Conservation (phyloP, 2,329 filamentous ascomycete species). For the Hawksworthiomyces lignivorus region DNA sequence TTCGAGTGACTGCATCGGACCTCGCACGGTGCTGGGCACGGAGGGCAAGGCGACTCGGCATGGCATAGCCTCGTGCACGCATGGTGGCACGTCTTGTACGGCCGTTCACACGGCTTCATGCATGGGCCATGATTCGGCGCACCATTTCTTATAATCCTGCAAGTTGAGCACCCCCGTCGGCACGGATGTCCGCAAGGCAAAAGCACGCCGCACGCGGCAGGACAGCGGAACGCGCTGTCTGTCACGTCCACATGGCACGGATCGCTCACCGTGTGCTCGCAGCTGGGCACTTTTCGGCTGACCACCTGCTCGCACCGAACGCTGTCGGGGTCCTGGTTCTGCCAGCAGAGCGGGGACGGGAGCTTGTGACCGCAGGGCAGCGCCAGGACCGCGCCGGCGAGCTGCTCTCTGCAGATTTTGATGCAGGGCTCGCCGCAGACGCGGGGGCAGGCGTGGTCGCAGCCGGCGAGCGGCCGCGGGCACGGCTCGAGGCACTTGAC, state of each 20-base stretch:
- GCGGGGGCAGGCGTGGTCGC: constrained; percentile 35
- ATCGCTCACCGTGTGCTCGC: constrained; percentile 44
- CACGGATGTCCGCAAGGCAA: constrained; percentile 55
- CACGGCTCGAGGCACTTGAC: constrained; percentile 39
- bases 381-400: constrained; percentile 24
- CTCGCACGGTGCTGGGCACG: constrained; percentile 44
- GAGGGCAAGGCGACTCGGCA: constrained; percentile 33
- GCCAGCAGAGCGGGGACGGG: constrained; percentile 27
- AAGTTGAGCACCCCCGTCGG: constrained; percentile 38
- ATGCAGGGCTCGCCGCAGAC: constrained; percentile 37
- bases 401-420: constrained; percentile 24
- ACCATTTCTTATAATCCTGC: too few species aligned
- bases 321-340: constrained; percentile 32
- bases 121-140: constrained; percentile 47
- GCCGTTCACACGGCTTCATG: constrained; percentile 38
- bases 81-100: constrained; percentile 49
- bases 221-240: constrained; percentile 36
- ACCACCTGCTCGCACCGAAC: constrained; percentile 44
- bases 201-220: constrained; percentile 32
- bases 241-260: constrained; percentile 42
- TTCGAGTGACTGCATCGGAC: constrained; percentile 35
- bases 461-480: constrained; percentile 31
- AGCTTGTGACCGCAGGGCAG: constrained; percentile 39
- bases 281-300: constrained; percentile 41
- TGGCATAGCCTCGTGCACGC: constrained; percentile 47